Conservation (phyloP, 495 filamentous ascomycete species). For the Pyronema domesticum region DNA sequence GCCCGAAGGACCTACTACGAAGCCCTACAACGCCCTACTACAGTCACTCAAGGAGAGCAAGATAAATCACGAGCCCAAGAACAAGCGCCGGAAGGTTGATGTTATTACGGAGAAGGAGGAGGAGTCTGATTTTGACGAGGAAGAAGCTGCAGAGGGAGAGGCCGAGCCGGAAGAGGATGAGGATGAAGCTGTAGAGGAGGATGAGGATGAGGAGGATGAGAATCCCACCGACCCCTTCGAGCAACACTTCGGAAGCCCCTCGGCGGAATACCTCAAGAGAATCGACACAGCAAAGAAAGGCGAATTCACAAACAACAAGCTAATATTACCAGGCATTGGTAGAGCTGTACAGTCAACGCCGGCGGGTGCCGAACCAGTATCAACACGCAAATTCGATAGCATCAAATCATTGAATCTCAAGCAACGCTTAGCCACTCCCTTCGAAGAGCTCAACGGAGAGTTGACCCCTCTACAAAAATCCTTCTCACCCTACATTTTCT, state of each 20-base stretch:
- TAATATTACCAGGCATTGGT: constrained; percentile 26
- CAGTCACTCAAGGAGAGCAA: constrained; percentile 22
- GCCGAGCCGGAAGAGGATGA: constrained; percentile 14
- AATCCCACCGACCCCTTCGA: constrained; percentile 58
- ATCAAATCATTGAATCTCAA: constrained; percentile 41
- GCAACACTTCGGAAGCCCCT: constrained; percentile 50
- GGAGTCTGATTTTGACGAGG: constrained; percentile 14
- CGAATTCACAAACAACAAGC: constrained; percentile 40
- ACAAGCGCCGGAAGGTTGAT: constrained; percentile 25
- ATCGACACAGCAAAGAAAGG: constrained; percentile 35
- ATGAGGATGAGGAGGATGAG: constrained; percentile 29
- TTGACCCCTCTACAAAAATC: constrained; percentile 20
- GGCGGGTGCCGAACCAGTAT: background rate
- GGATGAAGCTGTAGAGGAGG: constrained; percentile 14
- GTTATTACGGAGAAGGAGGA: constrained; percentile 4
- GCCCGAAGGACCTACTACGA: constrained; percentile 2
- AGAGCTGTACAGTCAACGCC: constrained; percentile 24
- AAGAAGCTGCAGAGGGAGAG: constrained; percentile 23
- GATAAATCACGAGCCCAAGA: constrained; percentile 19
- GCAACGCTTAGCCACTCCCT: constrained; percentile 30
- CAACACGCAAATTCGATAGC: constrained; percentile 11
- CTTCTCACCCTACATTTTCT: constrained; percentile 44
- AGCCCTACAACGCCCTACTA: constrained; percentile 29
- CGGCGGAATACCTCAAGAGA: constrained; percentile 37
- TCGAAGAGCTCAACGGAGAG: constrained; percentile 12